phyloP scores from a whole-genome alignment of 192 early-diverging fungal species.

The Rhizophagus prolifer region DNA sequence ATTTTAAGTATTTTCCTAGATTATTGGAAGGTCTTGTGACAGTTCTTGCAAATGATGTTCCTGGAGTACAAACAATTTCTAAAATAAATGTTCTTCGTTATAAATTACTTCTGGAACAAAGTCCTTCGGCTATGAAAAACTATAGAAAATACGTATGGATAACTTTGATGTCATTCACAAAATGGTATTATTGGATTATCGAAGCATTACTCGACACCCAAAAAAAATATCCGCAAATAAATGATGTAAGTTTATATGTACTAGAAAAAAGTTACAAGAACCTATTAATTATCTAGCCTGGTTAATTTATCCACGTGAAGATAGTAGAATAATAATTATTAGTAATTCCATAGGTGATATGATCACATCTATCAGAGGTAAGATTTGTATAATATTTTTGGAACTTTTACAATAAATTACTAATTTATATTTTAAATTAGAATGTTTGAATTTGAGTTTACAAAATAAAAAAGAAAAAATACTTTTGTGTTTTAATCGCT shows the following conservation, averaged over 20 bases:
- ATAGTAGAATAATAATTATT: background rate
- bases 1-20: slow-evolving; percentile 10
- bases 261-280: slow-evolving; percentile 6
- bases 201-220: slow-evolving; percentile 13
- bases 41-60: background rate
- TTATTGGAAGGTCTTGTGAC: background rate
- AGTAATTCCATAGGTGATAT: slow-evolving; percentile 19
- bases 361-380: slow-evolving; percentile 21
- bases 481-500: background rate
- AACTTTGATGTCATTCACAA: slow-evolving; percentile 21
- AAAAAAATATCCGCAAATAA: slow-evolving; percentile 6
- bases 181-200: slow-evolving; percentile 30
- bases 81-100: background rate
- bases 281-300: slow-evolving; percentile 15
- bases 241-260: slow-evolving; percentile 9
- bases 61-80: background rate
- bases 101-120: slow-evolving; percentile 6
- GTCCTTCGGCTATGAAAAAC: background rate
- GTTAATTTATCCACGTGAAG: slow-evolving; percentile 19
- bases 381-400: background rate
- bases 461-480: background rate
- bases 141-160: slow-evolving; percentile 18
- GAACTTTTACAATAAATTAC: background rate
- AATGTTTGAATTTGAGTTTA: background rate
- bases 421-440: background rate